Evolutionary conservation across 1,284 basidiomycete genomes (phyloP).

Genomic region (Fomes fomentarius): DNA sequence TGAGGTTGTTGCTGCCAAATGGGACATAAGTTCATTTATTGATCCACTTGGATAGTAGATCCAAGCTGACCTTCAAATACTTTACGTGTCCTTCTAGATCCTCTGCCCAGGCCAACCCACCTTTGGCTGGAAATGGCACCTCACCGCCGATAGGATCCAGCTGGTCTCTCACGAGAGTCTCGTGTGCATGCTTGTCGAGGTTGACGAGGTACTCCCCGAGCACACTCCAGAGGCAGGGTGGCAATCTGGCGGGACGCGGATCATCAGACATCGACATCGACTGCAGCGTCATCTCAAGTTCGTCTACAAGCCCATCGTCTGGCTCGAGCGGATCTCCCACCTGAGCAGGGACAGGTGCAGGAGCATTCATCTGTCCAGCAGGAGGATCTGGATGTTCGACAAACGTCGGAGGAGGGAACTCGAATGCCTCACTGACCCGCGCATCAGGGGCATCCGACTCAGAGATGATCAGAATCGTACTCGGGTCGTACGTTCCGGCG

Average conservation of each 20-base stretch:
- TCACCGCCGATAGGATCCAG: constrained; percentile 15
- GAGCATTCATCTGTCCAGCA: not conserved
- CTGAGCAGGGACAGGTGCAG: not conserved
- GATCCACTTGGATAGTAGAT: not conserved
- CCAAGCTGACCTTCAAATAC: constrained; percentile 48
- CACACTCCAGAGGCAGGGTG: constrained; percentile 44
- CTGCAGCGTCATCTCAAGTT: constrained; percentile 48
- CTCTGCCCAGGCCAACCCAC: constrained; percentile 57
- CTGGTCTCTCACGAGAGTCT: constrained; percentile 30
- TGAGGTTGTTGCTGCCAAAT: constrained; percentile 58
- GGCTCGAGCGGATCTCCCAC: constrained; percentile 19
- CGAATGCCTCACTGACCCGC: constrained; percentile 51
- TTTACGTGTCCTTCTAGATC: constrained; percentile 48
- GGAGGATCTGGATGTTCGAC: constrained; percentile 6
- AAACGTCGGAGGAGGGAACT: constrained; percentile 62
- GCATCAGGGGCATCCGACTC: constrained; percentile 41
- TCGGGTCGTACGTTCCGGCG: constrained; percentile 69
- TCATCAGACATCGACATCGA: constrained; percentile 44
- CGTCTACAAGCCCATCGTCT: constrained; percentile 35
- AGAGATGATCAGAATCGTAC: constrained; percentile 59
- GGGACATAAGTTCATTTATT: not conserved
- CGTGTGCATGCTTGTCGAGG: constrained; percentile 49
- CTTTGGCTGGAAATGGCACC: constrained; percentile 43
- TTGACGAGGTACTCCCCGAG: constrained; percentile 45
- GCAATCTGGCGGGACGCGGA: constrained; percentile 42